phyloP scores from a whole-genome alignment of 2,329 filamentous ascomycete genomes.

The Tolypocladium amazonense region DNA sequence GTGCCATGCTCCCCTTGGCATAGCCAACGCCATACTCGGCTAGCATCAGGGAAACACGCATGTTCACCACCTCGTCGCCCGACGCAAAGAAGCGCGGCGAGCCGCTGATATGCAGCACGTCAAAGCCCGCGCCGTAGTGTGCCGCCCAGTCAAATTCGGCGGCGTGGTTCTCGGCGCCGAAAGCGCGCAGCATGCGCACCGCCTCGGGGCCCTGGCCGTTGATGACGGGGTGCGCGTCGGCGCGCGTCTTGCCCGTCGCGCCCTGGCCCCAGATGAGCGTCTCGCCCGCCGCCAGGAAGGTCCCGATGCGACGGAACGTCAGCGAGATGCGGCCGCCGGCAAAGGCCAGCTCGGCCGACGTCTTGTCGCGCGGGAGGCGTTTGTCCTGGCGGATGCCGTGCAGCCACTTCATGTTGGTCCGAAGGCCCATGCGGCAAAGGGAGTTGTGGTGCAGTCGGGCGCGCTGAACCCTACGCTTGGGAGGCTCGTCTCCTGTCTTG shows the following conservation, averaged over 20 bases:
- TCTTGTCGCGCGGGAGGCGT: constrained; percentile 56
- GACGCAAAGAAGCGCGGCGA: constrained; percentile 41
- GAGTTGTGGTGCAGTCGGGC: constrained; percentile 79
- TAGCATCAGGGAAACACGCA: constrained; percentile 39
- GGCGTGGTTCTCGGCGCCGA: constrained; percentile 74
- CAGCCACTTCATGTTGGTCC: constrained; percentile 78
- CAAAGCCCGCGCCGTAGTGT: constrained; percentile 70
- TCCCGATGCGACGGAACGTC: constrained; percentile 83
- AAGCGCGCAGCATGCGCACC: constrained; percentile 62
- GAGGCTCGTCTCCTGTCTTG: not conserved
- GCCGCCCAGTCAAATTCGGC: constrained; percentile 63
- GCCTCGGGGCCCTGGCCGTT: constrained; percentile 60
- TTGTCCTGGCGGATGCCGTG: constrained; percentile 90
- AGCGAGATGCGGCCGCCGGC: constrained; percentile 75
- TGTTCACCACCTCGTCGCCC: constrained; percentile 34
- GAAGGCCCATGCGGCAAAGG: constrained; percentile 69
- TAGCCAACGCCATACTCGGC: constrained; percentile 35
- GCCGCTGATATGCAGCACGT: constrained; percentile 61
- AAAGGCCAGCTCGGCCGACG: constrained; percentile 58
- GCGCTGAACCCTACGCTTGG: constrained; percentile 48
- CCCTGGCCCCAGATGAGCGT: constrained; percentile 85
- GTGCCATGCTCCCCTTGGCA: constrained; percentile 31
- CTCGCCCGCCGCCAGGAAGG: constrained; percentile 60
- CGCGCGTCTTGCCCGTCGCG: constrained; percentile 56
- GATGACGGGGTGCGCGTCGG: constrained; percentile 50